Conservation (phyloP, 495 filamentous ascomycete genomes). For the Podospora fimiseda region DNA sequence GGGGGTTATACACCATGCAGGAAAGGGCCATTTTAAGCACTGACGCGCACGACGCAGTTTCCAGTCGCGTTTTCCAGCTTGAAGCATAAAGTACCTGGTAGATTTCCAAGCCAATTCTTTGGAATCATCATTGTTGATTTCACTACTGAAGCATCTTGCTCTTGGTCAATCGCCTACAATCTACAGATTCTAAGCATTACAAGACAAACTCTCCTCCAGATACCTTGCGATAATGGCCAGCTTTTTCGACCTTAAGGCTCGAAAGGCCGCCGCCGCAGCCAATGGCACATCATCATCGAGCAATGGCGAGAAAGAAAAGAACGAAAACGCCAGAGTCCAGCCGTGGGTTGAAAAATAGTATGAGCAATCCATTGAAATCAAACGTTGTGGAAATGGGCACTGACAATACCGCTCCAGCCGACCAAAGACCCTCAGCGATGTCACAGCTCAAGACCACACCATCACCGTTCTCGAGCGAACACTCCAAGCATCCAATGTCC, state of each 20-base stretch:
- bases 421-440: constrained; percentile 87
- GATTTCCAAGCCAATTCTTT: no score
- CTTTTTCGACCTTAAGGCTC: constrained; percentile 94
- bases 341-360: constrained; percentile 99
- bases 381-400: not conserved
- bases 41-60: no score
- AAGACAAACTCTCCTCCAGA: no score
- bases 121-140: no score
- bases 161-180: no score
- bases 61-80: no score
- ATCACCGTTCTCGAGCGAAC: constrained; percentile 86
- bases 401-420: constrained; percentile 54
- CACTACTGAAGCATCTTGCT: no score
- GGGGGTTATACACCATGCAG: no score
- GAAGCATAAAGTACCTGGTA: no score
- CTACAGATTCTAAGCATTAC: no score
- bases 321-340: constrained; percentile 61
- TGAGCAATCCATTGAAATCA: constrained; percentile 17
- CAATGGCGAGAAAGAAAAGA: constrained; percentile 48
- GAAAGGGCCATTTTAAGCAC: no score
- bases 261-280: constrained; percentile 68
- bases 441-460: constrained; percentile 96
- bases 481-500: constrained; percentile 86
- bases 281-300: constrained; percentile 44
- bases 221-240: no score